A percentile compares a stretch with the other conserved stretches of the same genome.
These are phyloP conservation scores for Tulasnella calospora DNA, from an alignment of 768 basidiomycete genomes.

Conservation along the genomic window DNA sequence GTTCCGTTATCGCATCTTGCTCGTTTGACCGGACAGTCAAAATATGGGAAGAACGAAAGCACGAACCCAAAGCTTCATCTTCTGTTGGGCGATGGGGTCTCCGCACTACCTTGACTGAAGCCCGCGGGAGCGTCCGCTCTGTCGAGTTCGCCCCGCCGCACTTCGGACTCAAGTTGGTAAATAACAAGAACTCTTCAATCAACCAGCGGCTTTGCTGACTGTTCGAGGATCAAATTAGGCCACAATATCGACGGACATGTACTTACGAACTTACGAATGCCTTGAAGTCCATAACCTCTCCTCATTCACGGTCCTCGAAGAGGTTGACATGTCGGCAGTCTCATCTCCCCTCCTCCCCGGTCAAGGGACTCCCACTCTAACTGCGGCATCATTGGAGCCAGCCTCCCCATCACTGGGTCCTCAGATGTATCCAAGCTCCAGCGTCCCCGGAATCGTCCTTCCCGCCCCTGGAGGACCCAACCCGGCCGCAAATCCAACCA, in stretches of 20 bases:
- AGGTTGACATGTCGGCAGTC: constrained; percentile 64
- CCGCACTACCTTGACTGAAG: constrained; percentile 69
- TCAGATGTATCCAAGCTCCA: not conserved
- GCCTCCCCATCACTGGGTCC: constrained; percentile 49
- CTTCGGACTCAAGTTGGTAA: constrained; percentile 82
- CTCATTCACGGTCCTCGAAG: constrained; percentile 71
- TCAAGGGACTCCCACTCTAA: constrained; percentile 20
- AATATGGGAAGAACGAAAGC: constrained; percentile 63
- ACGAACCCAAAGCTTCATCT: constrained; percentile 31
- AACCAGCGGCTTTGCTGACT: not conserved
- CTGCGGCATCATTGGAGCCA: constrained; percentile 38
- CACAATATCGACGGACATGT: constrained; percentile 80
- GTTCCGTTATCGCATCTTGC: constrained; percentile 75
- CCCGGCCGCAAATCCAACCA: constrained; percentile 30
- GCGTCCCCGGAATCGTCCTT: not conserved
- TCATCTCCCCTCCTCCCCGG: constrained; percentile 38
- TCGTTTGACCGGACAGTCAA: constrained; percentile 90
- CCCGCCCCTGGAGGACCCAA: constrained; percentile 42
- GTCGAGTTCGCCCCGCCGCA: constrained; percentile 85
- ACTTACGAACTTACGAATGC: constrained; percentile 86
- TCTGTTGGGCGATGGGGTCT: constrained; percentile 60
- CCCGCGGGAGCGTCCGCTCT: constrained; percentile 76
- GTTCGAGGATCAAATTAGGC: constrained; percentile 48
- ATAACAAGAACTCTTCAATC: constrained; percentile 31
- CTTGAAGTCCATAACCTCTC: constrained; percentile 53